Evolutionary conservation across 371 early-diverging fungal genomes (phyloP).

Genomic region (Coemansia sp.): DNA sequence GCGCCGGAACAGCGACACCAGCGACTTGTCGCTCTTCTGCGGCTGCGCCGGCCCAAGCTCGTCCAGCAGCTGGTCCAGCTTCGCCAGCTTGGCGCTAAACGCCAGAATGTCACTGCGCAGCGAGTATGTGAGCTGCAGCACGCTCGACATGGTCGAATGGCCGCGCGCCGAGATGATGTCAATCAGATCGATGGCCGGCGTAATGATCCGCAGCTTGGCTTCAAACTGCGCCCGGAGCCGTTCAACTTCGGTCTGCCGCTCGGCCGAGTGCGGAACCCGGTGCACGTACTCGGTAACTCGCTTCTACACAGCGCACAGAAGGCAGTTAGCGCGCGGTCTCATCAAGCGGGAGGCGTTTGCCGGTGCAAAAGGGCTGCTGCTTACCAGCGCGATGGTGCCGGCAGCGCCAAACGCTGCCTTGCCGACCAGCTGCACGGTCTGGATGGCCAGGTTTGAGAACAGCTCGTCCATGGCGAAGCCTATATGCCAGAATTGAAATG

Average conservation of each 20-base stretch:
- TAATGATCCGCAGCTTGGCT: conserved; percentile 51
- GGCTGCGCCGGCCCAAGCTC: not conserved
- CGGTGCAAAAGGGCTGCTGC: not conserved
- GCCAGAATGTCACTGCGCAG: conserved; percentile 59
- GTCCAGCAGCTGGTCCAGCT: conserved; percentile 12
- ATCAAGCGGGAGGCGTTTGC: not conserved
- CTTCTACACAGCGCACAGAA: conserved; percentile 14
- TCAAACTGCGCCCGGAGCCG: conserved; percentile 40
- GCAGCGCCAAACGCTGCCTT: conserved; percentile 72
- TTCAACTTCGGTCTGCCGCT: conserved; percentile 34
- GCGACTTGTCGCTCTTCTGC: conserved; percentile 5
- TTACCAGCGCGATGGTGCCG: conserved; percentile 61
- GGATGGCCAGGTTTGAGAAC: conserved; percentile 66
- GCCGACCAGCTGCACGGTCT: conserved; percentile 70
- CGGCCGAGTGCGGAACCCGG: conserved; percentile 21
- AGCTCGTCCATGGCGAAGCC: conserved; percentile 57
- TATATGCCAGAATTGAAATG: not conserved
- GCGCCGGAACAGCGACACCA: conserved; percentile 14
- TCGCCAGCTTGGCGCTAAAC: conserved; percentile 50
- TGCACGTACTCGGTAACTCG: conserved; percentile 60
- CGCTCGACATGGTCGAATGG: conserved; percentile 60
- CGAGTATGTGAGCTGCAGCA: conserved; percentile 61
- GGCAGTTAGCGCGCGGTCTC: not conserved
- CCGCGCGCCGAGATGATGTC: conserved; percentile 67
- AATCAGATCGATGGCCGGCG: conserved; percentile 72